Percentiles rank a stretch among this genome's conserved stretches.
These are phyloP conservation scores for Botrytis elliptica DNA, from an alignment of 2,329 filamentous ascomycete species.

Conservation along the genomic window DNA sequence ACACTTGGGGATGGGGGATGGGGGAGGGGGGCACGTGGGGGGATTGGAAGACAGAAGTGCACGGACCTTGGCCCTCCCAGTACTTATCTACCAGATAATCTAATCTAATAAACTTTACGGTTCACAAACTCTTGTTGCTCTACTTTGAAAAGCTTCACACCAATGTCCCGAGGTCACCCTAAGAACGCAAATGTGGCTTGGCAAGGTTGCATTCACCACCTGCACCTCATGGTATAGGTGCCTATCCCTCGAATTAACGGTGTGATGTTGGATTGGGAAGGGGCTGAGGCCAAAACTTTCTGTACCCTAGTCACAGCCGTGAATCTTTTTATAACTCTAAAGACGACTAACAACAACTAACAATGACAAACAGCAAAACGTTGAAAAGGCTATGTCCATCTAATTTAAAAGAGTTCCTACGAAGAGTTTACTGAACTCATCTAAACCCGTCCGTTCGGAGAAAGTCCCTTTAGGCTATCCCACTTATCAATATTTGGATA, in stretches of 20 bases:
- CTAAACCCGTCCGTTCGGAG: not conserved
- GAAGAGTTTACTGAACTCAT: not conserved
- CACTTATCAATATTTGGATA: not conserved
- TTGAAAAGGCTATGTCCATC: not conserved
- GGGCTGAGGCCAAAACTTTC: not conserved
- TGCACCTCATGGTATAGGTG: not conserved
- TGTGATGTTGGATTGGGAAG: too few relatives aligned
- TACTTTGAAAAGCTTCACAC: not conserved
- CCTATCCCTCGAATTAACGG: not conserved
- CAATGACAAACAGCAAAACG: not conserved
- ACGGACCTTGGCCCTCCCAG: not conserved
- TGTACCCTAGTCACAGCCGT: not conserved
- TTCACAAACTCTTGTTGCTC: not conserved
- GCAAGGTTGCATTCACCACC: not conserved
- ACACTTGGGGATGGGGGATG: not conserved
- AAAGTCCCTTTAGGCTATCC: not conserved
- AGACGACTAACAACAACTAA: not conserved
- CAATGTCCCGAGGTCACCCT: not conserved
- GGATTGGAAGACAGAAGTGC: not conserved
- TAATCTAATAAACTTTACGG: not conserved
- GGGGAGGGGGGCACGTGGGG: too few relatives aligned
- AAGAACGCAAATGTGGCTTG: not conserved
- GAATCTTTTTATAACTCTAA: not conserved
- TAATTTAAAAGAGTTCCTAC: not conserved
- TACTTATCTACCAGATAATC: not conserved